Evolutionary conservation across 2,329 filamentous ascomycete genomes (phyloP), one percentile per base, ranked within the genome.

Genomic region (Trichoderma atroviride): DNA sequence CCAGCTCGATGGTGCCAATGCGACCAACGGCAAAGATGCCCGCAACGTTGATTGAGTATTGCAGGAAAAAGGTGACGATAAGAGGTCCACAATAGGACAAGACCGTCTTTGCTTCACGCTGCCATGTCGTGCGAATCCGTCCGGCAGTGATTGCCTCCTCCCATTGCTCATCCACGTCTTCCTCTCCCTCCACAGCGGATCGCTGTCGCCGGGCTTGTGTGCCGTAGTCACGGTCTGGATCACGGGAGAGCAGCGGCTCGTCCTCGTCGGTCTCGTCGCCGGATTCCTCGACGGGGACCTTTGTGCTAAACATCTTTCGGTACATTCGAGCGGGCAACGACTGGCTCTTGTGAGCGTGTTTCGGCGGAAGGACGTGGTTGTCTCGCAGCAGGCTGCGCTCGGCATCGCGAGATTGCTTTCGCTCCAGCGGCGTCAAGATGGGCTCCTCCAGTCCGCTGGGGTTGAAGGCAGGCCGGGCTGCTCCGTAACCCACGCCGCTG

Each of bases 71-170:
- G 0, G 92, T 94, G 55, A 75, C 70, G 55, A 93, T 87, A 62
- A 95, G 81, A 0, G 92, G 92, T 35, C 85, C 83, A 2, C 91
- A 90, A 77, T 94, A 94, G 71, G 86, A 84, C 35, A 86, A 82
- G 52, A 98, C 85, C 1, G 94, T 94, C 81, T 94, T 94, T 53
- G 91, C 85, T 83, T 98, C 95, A 71, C 94, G 89, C 79, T 92
- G 90, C 94, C 94, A 98, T 5, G 93, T 96, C 5, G 94, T 97
- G 65, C 91, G 90, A 73, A 98, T 94, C 76, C 89, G 87, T 13
- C 94, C 93, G 0, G 91, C 87, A 0, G 88, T 86, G 13, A 97
- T 92, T 0, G 94, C 95, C 71, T 94, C 91, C 71, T 95, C 91
- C 93, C 93, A 97, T 76, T 92, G 91, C 74, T 89, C 86, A 73